Evolutionary conservation across 106 monocot genomes (phyloP), one percentile per base, ranked within the genome.

Genomic region (Xerophyta viscosa): DNA sequence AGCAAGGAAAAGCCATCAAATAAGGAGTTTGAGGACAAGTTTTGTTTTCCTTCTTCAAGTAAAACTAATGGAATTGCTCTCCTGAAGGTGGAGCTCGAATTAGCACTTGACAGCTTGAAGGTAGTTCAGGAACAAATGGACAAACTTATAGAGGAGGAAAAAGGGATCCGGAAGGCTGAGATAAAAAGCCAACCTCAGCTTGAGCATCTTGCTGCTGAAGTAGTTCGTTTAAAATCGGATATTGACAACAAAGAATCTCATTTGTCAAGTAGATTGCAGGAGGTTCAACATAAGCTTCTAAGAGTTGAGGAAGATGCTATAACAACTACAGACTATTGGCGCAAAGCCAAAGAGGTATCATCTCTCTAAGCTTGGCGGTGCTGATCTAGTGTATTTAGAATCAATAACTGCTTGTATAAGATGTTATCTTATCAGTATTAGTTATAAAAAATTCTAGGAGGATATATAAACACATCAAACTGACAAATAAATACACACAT

Each of bases 271-370:
- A 57, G 51, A 48, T 41, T 83, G 53, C 33, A 48, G 29, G 57
- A 74, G 49, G 26, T 83, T 51, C 62, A 72, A 20, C 60, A 52
- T 4, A 77, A 66, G 48, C 42, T 87, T 21, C 52, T 61, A 62
- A 29, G 23, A 29, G 19, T 72, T n/a, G 72, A 74, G 41, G 60
- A 37, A 37, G 61, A 59, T 63, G 47, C 67, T 18, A 53, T 37
- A 24, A 36, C 53, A 69, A 67, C 62, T 64, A 36, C 56, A 54
- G 57, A 15, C 46, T 57, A 41, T 19, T 84, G 73, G 74, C 24
- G 48, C 8, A 60, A 78, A 42, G 41, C 24, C 27, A 88, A 80
- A 70, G 63, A 77, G 93, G 88, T 93, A 83, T 30, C 31, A 1
- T n/a, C 1, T 27, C 27, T 48, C n/a, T 33, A 33, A n/a, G n/a